These are phyloP conservation scores for Polyplosphaeria fusca DNA, from an alignment of 495 filamentous ascomycete genomes.

Conservation along the genomic window DNA sequence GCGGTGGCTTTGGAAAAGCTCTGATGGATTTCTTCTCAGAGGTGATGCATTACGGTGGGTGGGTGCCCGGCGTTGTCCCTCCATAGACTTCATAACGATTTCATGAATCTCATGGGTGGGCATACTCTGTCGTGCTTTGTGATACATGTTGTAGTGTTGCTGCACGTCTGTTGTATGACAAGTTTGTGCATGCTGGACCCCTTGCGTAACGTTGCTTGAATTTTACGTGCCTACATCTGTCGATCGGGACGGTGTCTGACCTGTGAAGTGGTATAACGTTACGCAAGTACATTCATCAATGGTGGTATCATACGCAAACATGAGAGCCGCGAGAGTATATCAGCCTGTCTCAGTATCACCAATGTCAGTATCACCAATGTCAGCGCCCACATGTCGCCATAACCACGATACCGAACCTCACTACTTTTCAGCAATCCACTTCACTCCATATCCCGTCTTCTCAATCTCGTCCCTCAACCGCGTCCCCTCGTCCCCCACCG, in stretches of 20 bases:
- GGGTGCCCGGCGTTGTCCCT: conserved; percentile 34
- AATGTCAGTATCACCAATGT: too few relatives aligned
- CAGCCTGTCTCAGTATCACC: too few relatives aligned
- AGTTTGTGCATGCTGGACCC: too few relatives aligned
- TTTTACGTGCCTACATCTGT: too few relatives aligned
- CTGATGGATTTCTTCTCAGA: conserved; percentile 19
- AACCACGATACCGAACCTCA: too few relatives aligned
- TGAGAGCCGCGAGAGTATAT: too few relatives aligned
- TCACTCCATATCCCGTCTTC: not conserved
- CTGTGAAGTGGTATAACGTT: too few relatives aligned
- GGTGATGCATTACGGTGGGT: conserved; percentile 29
- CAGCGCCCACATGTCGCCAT: too few relatives aligned
- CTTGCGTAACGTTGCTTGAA: too few relatives aligned
- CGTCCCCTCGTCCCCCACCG: conserved; percentile 24
- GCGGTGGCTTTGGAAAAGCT: conserved; percentile 18
- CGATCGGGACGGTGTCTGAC: too few relatives aligned
- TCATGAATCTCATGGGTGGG: conserved; percentile 35
- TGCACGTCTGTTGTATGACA: not conserved
- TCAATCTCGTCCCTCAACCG: conserved; percentile 13
- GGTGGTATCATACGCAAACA: too few relatives aligned
- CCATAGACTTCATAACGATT: conserved; percentile 35
- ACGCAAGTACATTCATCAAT: too few relatives aligned
- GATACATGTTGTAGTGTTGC: not conserved
- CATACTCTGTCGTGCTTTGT: conserved; percentile 5
- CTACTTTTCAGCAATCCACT: not conserved